Base-by-base conservation (phyloP, 106 monocot species). In the Xerophyta viscosa region DNA sequence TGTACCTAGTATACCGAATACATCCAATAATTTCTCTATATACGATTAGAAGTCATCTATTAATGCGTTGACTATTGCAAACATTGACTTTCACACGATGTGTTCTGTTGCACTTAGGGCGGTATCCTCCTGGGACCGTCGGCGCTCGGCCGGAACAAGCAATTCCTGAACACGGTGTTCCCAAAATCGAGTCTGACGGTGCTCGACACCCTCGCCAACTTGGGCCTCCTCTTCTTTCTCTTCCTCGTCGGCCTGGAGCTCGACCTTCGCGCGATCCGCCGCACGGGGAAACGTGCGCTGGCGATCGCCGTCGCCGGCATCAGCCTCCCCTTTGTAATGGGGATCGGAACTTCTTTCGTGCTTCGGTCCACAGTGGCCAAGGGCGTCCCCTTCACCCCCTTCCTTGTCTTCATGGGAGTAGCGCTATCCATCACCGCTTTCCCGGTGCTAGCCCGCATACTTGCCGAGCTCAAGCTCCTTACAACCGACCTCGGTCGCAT, bases 351-450 rank as follows among this genome's bases (percentile, higher is more conserved):
- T 15, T 73, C 73, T 27, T 3, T 66, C n/a, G 66, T 56, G 41
- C 66, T 73, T 39, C 66, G 73, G 53, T 53, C 58, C 46, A 66
- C 54, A 11, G 46, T 73, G 22, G 29, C 46, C 47, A 46, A 49
- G 14, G n/a, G n/a, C n/a, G n/a, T n/a, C n/a, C n/a, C n/a, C n/a
- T n/a, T n/a, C n/a, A n/a, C n/a, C n/a, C n/a, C 73, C 17, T 73
- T 73, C 66, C 54, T 73, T 27, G 66, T 73, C 55, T 73, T 73
- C 60, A 73, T 73, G 73, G 73, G 73, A 46, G 73, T 73, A 13
- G 58, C 73, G 30, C 60, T 73, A 21, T 73, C 73, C 41, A 73
- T 73, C 47, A 73, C 73, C 28, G 73, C 71, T 26, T 71, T 71
- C 27, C 71, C 71, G 6, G 71, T 71, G 14, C 59, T 71, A 4